Base-by-base conservation (phyloP, 2,329 filamentous ascomycete genomes). In the Simplicillium sp. region DNA sequence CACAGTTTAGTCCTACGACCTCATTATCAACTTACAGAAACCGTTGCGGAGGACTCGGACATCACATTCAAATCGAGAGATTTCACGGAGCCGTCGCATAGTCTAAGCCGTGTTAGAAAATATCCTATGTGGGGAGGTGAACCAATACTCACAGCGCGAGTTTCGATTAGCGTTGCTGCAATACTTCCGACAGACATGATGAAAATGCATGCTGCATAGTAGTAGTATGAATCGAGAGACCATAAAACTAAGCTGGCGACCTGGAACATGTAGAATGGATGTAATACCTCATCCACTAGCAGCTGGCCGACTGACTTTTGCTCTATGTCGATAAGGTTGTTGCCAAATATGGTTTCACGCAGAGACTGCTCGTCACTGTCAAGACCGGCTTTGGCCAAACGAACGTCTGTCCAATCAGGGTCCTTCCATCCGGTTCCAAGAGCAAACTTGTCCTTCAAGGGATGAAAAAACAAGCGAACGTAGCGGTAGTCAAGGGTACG, bases 241-340 rank as follows among this genome's bases (percentile, higher is more conserved):
- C 92, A 98, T 3, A 98, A 76, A 33, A 94, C 64, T 49, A 98
- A 69, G 67, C 92, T 97, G 37, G 89, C 90, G 53, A 97, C 82
- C 62, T 98, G 92, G 57, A 98, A 98, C 42, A 98, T 84, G 59
- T 98, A 98, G 59, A 98, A 98, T 0, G 92, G 94, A 57, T 98
- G 92, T 54, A 98, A 88, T 58, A 87, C 83, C 67, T 98, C 92
- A 51, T 98, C 90, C 15, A 95, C 71, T 12, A 98, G 71, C 37
- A 98, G 75, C 54, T 94, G 86, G 1, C 78, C 73, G 13, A 83
- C 75, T 2, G 85, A 81, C 64, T 96, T 98, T 55, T 96, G 82
- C 53, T 94, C 80, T 50, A 98, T 94, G 47, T 96, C 86, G 50
- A 98, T 95, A 43, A 87, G 62, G 53, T 98, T 98, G 42, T 73